Evolutionary conservation across 306 rosid species (phyloP).

Genomic region (Rosa chinensis): DNA sequence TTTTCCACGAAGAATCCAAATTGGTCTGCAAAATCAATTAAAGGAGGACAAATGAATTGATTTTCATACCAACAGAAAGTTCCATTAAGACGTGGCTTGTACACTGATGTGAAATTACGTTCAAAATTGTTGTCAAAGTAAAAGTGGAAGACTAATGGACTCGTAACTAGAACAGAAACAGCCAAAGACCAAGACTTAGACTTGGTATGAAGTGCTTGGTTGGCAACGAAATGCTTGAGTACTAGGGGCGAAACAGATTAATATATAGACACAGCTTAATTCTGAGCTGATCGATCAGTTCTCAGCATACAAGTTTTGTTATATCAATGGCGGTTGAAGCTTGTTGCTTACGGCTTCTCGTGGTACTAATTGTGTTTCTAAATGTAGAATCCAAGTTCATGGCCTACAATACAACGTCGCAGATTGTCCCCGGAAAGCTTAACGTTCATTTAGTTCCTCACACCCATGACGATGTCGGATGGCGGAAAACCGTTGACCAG

Average conservation of each 20-base stretch:
- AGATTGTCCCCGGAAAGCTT: conserved; percentile 54
- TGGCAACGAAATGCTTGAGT: too few species aligned
- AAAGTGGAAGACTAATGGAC: background rate
- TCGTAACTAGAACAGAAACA: background rate
- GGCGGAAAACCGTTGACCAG: conserved; percentile 83
- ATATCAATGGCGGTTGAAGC: conserved; percentile 16
- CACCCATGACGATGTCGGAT: conserved; percentile 76
- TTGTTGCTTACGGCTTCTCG: background rate
- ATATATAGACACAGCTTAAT: too few species aligned
- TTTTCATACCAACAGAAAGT: too few species aligned
- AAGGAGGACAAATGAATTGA: too few species aligned
- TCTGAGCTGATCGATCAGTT: too few species aligned
- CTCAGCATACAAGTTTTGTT: too few species aligned
- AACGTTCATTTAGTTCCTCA: conserved; percentile 82
- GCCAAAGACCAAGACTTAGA: too few species aligned
- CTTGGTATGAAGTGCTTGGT: too few species aligned
- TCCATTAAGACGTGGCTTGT: too few species aligned
- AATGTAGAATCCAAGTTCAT: conserved; percentile 47
- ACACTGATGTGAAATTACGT: background rate
- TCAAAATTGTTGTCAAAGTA: background rate
- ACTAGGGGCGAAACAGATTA: too few species aligned
- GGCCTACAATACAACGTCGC: conserved; percentile 55
- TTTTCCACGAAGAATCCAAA: too few species aligned
- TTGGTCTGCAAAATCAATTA: too few species aligned
- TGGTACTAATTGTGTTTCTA: background rate